A percentile compares a stretch with the other conserved stretches of the same genome.
Conservation (phyloP, 768 basidiomycete species). For the Guyanaporus albipodus region DNA sequence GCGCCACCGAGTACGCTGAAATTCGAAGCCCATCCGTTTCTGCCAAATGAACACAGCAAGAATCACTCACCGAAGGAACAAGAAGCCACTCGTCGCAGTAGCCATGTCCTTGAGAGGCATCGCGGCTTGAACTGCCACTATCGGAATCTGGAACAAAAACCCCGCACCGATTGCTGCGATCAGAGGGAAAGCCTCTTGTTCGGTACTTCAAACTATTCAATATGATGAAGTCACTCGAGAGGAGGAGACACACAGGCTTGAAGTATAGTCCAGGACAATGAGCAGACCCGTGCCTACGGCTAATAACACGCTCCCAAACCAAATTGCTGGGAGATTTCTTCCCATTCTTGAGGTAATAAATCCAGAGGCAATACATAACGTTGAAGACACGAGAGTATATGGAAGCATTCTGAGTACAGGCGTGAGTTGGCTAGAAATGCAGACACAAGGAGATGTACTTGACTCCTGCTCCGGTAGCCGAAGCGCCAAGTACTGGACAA, state of each 20-base stretch:
- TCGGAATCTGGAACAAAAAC: conserved; percentile 58
- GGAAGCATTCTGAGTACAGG: conserved; percentile 57
- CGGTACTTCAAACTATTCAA: conserved; percentile 39
- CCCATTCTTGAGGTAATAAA: conserved; percentile 54
- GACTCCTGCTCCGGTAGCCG: conserved; percentile 65
- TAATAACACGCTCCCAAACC: conserved; percentile 56
- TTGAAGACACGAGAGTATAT: conserved; percentile 56
- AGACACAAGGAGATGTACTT: conserved; percentile 42
- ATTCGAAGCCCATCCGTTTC: background rate
- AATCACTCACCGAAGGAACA: conserved; percentile 53
- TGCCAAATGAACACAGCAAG: background rate
- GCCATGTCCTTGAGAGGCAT: conserved; percentile 89
- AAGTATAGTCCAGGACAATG: conserved; percentile 58
- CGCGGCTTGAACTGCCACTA: conserved; percentile 74
- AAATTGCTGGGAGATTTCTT: conserved; percentile 58
- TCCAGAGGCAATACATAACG: conserved; percentile 54
- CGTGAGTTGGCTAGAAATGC: background rate
- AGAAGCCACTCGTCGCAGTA: conserved; percentile 68
- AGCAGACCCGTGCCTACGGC: conserved; percentile 67
- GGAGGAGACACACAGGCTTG: conserved; percentile 38
- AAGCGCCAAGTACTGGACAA: conserved; percentile 54
- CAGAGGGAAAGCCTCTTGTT: conserved; percentile 59
- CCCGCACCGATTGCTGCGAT: conserved; percentile 62
- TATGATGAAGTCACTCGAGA: background rate
- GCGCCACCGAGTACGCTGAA: conserved; percentile 66